Conservation (phyloP, 2,329 filamentous ascomycete species). For the Penicillium hordei region DNA sequence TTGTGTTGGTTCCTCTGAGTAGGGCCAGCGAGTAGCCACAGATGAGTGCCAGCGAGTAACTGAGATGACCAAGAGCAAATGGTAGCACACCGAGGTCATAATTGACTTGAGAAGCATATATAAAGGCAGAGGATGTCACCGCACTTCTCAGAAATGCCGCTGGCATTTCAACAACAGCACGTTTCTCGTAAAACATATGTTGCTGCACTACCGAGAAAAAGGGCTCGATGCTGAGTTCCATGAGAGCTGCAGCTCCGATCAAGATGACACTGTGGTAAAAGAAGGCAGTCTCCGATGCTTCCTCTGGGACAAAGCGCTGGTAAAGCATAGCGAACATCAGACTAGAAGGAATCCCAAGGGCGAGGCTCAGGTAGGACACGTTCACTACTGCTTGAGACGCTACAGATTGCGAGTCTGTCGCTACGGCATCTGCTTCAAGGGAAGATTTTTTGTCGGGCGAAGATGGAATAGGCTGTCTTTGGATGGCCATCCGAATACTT, state of each 20-base stretch:
- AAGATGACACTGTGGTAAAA: conserved; percentile 58
- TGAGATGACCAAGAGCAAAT: conserved; percentile 82
- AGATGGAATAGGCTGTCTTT: conserved; percentile 63
- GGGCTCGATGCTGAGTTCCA: conserved; percentile 84
- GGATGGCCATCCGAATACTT: conserved; percentile 84
- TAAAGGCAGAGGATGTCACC: conserved; percentile 68
- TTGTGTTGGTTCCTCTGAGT: conserved; percentile 53
- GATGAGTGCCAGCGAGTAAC: conserved; percentile 69
- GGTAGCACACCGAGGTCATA: conserved; percentile 72
- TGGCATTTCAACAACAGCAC: conserved; percentile 78
- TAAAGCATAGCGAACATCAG: conserved; percentile 67
- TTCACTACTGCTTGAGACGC: conserved; percentile 77
- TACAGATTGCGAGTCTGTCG: conserved; percentile 25
- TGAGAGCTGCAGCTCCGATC: conserved; percentile 58
- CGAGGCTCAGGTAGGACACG: conserved; percentile 75
- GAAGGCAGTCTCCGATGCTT: conserved; percentile 59
- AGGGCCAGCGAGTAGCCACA: conserved; percentile 68
- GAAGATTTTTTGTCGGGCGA: conserved; percentile 15
- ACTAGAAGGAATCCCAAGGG: conserved; percentile 66
- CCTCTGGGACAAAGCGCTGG: conserved; percentile 53
- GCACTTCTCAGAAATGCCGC: conserved; percentile 77
- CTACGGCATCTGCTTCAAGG: conserved; percentile 9
- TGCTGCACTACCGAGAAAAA: conserved; percentile 86
- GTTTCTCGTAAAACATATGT: conserved; percentile 72
- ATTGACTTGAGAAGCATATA: conserved; percentile 58